Evolutionary conservation across 805 yeast species (phyloP).

Genomic region (Schwanniomyces sp.): DNA sequence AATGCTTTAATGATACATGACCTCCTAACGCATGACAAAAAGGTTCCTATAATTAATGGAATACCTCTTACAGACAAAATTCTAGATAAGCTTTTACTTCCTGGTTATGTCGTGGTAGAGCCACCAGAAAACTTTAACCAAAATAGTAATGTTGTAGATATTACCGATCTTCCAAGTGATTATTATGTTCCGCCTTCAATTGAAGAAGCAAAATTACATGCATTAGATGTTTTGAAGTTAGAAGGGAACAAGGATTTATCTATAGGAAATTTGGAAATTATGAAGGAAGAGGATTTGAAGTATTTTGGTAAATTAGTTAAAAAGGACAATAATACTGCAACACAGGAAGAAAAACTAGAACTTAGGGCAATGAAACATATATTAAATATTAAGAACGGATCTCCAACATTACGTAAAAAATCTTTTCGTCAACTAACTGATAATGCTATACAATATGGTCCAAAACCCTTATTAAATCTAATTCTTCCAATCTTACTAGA

Average conservation of each 20-base stretch:
- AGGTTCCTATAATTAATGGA: slow-evolving; percentile 29
- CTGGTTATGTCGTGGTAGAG: slow-evolving; percentile 45
- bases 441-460: slow-evolving; percentile 64
- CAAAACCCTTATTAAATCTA: slow-evolving; percentile 64
- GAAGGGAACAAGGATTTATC: slow-evolving; percentile 56
- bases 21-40: slow-evolving; percentile 6
- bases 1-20: not conserved
- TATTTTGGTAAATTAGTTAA: slow-evolving; percentile 60
- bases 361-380: slow-evolving; percentile 61
- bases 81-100: slow-evolving; percentile 51
- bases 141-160: slow-evolving; percentile 31
- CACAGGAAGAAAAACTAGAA: slow-evolving; percentile 58
- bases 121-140: slow-evolving; percentile 48
- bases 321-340: slow-evolving; percentile 22
- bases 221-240: slow-evolving; percentile 18
- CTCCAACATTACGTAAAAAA: slow-evolving; percentile 62
- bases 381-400: slow-evolving; percentile 75
- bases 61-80: slow-evolving; percentile 43
- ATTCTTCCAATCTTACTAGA: slow-evolving; percentile 79
- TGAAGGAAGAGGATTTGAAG: slow-evolving; percentile 70
- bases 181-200: slow-evolving; percentile 57
- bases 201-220: slow-evolving; percentile 15
- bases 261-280: slow-evolving; percentile 64
- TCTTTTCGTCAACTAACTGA: slow-evolving; percentile 69
- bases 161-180: slow-evolving; percentile 20